Evolutionary conservation across 148 eudicot species (phyloP), one percentile per base, ranked within the genome.

Genomic region (Mesembryanthemum crystallinum): DNA sequence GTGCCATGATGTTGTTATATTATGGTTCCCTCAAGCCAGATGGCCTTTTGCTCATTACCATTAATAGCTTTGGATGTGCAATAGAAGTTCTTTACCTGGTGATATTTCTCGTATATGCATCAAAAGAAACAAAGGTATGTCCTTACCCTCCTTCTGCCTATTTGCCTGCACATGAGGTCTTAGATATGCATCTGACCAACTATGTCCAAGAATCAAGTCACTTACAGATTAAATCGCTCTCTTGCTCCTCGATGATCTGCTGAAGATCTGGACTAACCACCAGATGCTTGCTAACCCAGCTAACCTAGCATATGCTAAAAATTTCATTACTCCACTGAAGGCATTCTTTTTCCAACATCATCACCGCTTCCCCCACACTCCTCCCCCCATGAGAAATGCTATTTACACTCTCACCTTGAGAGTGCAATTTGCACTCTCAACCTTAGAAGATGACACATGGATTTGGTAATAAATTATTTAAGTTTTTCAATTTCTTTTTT

Each of bases 21-120:
- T 89, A 89, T 69, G 93, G 85, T n/a, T 79, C 79, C 29, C 85
- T 89, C 35, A 89, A 87, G 81, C 74, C 83, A 30, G 57, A 79
- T 79, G 93, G 84, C 57, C 63, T 74, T 59, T 52, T 85, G 72
- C 77, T 89, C 74, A 51, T 87, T 71, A 87, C 82, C 79, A 89
- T 89, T 72, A 89, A 89, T 58, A 84, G 85, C 77, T 73, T 87
- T 64, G 93, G 93, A 74, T 82, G 86, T 67, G 85, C 78, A 10
- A 86, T 89, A 54, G 93, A 89, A 73, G 23, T 73, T 24, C 52
- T 74, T 52, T 89, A 87, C 83, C 83, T 89, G 55, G 51, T 75
- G 51, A 63, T 87, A 37, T 89, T 59, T 73, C n/a, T 85, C 28
- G 49, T 84, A 15, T 87, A 84, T 63, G 86, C 90, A 65, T 72